Percentiles rank a stretch among this genome's conserved stretches.
phyloP scores from a whole-genome alignment of 108 stramenopile genomes.

The Fragilariopsis cylindrus region DNA sequence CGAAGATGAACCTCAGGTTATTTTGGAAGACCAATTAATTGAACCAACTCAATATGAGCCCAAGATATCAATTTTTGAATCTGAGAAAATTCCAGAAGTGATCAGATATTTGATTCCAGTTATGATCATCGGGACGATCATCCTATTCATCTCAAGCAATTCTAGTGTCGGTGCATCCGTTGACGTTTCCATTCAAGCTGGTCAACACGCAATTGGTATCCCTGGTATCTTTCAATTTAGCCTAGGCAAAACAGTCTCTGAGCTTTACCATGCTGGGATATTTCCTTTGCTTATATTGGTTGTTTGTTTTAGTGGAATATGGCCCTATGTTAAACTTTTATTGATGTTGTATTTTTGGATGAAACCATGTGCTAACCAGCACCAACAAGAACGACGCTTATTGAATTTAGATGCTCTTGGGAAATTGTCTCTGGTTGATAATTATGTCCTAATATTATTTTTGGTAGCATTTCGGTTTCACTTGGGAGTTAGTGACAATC shows the following conservation, averaged over 20 bases:
- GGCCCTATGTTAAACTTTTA: constrained; percentile 90
- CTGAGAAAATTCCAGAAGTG: constrained; percentile 16
- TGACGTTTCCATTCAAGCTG: constrained; percentile 45
- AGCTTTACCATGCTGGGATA: constrained; percentile 84
- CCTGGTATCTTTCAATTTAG: constrained; percentile 75
- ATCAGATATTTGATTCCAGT: constrained; percentile 42
- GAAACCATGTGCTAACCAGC: constrained; percentile 20
- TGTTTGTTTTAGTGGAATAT: constrained; percentile 83
- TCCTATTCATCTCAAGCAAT: constrained; percentile 67
- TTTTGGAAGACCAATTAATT: constrained; percentile 20
- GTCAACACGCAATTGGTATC: constrained; percentile 32
- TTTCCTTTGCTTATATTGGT: constrained; percentile 86
- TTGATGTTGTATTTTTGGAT: constrained; percentile 78
- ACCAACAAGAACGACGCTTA: constrained; percentile 67
- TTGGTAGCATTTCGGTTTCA: constrained; percentile 90
- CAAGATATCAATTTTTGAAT: constrained; percentile 20
- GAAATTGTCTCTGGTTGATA: constrained; percentile 92
- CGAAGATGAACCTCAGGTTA: constrained; percentile 1
- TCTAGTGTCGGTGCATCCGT: constrained; percentile 78
- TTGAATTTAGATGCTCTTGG: constrained; percentile 81
- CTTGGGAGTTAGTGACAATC: constrained; percentile 50
- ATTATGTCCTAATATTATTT: constrained; percentile 89
- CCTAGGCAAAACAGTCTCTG: constrained; percentile 74
- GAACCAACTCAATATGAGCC: constrained; percentile 1
- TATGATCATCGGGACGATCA: constrained; percentile 51